phyloP scores from a whole-genome alignment of 169 alveolate species.

The Plasmodium vivax region DNA sequence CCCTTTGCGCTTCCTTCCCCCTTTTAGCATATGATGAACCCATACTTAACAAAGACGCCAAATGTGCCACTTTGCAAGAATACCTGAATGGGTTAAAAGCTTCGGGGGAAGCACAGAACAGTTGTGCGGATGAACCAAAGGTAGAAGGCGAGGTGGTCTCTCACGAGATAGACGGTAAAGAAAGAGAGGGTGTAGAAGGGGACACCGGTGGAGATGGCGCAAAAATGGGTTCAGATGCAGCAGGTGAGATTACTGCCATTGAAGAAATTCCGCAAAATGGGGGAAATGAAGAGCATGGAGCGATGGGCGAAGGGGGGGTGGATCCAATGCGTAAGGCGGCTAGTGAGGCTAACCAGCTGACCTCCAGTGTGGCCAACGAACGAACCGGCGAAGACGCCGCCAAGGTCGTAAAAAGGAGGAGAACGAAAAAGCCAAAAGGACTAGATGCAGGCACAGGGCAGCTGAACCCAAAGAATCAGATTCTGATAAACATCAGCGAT shows the following conservation, averaged over 20 bases:
- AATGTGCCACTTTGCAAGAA: constrained; percentile 24
- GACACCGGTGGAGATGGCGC: background rate
- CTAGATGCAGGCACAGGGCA: background rate
- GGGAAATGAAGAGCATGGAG: constrained; percentile 2
- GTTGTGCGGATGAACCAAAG: background rate
- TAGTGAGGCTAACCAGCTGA: background rate
- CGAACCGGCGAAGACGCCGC: background rate
- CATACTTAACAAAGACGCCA: background rate
- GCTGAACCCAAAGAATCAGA: constrained; percentile 33
- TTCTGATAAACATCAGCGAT: constrained; percentile 44
- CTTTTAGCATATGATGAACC: constrained; percentile 38
- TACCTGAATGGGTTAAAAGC: constrained; percentile 28
- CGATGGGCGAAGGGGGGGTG: background rate
- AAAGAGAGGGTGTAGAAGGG: constrained; percentile 5
- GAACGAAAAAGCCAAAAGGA: constrained; percentile 3
- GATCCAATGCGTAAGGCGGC: background rate
- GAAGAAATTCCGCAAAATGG: background rate
- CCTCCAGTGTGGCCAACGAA: background rate
- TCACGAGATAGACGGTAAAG: constrained; percentile 5
- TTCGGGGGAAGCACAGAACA: constrained; percentile 8
- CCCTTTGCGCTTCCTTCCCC: background rate
- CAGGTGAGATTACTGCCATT: background rate
- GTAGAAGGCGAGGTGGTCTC: background rate
- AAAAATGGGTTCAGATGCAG: constrained; percentile 7
- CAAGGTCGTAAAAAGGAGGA: background rate